phyloP scores from a whole-genome alignment of 176 grass and related monocot species.

The Dactylis glomerata region DNA sequence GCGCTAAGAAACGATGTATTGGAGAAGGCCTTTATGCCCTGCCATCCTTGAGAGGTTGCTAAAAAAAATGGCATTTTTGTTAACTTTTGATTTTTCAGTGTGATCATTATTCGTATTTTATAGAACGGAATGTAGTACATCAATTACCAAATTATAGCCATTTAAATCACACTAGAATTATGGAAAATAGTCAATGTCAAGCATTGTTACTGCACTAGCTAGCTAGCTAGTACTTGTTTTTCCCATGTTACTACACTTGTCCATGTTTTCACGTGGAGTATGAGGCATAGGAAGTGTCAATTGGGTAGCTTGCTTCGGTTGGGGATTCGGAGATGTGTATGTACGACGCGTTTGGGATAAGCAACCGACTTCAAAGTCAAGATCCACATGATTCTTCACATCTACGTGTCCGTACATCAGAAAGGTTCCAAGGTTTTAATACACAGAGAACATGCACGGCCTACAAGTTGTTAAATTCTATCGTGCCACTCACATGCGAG shows the following conservation, averaged over 20 bases:
- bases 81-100: too few species aligned
- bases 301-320: not conserved
- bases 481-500: slow-evolving; percentile 25
- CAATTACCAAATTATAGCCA: not conserved
- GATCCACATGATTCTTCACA: slow-evolving; percentile 27
- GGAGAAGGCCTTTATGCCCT: too few species aligned
- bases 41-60: too few species aligned
- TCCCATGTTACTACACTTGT: not conserved
- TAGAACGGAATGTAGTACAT: too few species aligned
- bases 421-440: slow-evolving; percentile 6
- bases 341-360: not conserved
- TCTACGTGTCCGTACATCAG: not conserved
- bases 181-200: not conserved
- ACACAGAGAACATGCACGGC: slow-evolving; percentile 7
- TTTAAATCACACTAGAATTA: not conserved
- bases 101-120: too few species aligned
- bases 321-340: not conserved
- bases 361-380: slow-evolving; percentile 37
- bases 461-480: not conserved
- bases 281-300: not conserved
- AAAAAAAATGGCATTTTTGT: too few species aligned
- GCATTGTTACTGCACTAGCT: not conserved
- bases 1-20: too few species aligned
- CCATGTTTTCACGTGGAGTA: not conserved
- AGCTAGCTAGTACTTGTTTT: not conserved